Evolutionary conservation across 371 early-diverging fungal genomes (phyloP).

Genomic region (Dentiscutata heterogama): DNA sequence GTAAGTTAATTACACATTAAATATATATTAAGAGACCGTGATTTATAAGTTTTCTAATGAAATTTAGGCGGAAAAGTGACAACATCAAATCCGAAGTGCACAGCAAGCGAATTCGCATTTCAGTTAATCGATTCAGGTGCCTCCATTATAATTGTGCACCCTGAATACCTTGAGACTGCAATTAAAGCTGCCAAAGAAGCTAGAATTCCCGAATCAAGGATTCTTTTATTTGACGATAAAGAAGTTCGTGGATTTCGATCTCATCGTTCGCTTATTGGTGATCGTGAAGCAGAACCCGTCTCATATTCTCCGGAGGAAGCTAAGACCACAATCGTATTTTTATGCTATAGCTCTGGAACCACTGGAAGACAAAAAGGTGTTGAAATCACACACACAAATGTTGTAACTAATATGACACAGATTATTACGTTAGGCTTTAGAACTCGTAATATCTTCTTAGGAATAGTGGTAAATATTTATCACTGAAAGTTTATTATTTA

Average conservation of each 20-base stretch:
- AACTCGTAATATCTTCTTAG: conserved; percentile 17
- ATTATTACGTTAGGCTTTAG: conserved; percentile 51
- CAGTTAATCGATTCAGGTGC: conserved; percentile 79
- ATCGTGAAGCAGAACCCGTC: conserved; percentile 48
- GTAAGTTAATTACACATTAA: not conserved
- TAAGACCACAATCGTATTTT: conserved; percentile 61
- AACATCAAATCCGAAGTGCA: conserved; percentile 84
- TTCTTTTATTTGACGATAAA: conserved; percentile 69
- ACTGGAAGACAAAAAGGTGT: conserved; percentile 85
- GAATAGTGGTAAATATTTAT: not conserved
- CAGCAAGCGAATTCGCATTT: conserved; percentile 75
- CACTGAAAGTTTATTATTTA: not conserved
- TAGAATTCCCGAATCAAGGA: conserved; percentile 59
- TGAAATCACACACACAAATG: conserved; percentile 82
- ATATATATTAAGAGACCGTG: not conserved
- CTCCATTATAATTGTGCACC: conserved; percentile 64
- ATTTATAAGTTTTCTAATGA: not conserved
- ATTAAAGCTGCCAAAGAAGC: conserved; percentile 66
- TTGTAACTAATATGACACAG: conserved; percentile 77
- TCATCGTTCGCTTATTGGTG: conserved; percentile 44
- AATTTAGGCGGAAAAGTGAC: conserved; percentile 72
- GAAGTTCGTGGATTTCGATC: conserved; percentile 47
- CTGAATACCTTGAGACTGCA: conserved; percentile 60
- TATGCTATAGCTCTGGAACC: conserved; percentile 88
- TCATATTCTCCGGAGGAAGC: conserved; percentile 48